Conservation (phyloP, 1,284 basidiomycete genomes). For the Tremellales sp. region DNA sequence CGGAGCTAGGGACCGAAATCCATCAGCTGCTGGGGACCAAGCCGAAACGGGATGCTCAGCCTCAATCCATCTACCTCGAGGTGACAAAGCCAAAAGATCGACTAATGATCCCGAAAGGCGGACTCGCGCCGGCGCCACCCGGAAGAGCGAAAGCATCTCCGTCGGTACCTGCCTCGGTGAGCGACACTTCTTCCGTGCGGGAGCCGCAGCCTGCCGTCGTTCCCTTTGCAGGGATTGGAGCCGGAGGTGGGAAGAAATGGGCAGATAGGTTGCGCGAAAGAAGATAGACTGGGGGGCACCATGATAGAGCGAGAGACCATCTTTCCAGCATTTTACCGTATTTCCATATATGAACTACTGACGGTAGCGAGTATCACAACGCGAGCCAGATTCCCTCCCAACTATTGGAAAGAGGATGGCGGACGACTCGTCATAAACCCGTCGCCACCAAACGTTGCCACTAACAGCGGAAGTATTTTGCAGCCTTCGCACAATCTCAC, state of each 20-base stretch:
- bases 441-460: no score
- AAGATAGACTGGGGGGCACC: no score
- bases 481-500: no score
- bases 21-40: background rate
- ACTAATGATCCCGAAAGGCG: constrained; percentile 24
- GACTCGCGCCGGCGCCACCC: constrained; percentile 20
- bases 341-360: no score
- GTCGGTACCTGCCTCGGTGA: background rate
- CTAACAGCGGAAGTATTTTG: no score
- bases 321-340: no score
- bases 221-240: constrained; percentile 1
- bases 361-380: no score
- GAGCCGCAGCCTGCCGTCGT: background rate
- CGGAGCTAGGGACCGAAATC: background rate
- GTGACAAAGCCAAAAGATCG: constrained; percentile 25
- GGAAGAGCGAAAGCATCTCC: constrained; percentile 2
- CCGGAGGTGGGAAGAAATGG: constrained; percentile 15
- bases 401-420: no score
- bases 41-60: background rate
- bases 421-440: no score
- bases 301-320: no score
- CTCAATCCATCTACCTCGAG: constrained; percentile 16
- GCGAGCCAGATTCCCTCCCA: no score
- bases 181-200: background rate
- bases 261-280: constrained; percentile 16